Base-by-base conservation (phyloP, 2,329 filamentous ascomycete genomes). In the Pyricularia sp. region DNA sequence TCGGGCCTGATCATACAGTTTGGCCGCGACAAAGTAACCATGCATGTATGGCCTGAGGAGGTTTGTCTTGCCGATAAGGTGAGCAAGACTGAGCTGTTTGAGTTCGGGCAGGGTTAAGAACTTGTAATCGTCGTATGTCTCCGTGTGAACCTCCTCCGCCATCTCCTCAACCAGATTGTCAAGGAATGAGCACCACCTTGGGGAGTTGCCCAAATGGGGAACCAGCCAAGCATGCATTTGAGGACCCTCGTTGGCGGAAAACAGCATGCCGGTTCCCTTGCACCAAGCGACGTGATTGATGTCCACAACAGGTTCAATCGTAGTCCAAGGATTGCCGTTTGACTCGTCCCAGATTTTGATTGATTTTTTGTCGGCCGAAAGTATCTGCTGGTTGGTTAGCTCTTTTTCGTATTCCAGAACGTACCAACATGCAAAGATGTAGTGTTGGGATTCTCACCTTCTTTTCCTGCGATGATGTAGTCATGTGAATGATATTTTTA, bases 81-180 rank as follows among this genome's bases (percentile, higher is more conserved):
- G 93, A 64, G 90, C 88, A 72, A 99, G 77, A 73, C 91, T 96
- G 69, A 99, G 84, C 44, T 88, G 85, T 70, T 90, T 89, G 64
- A 99, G 82, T 75, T 99, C 93, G 59, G 90, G 86, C 67, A 91
- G 76, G 1, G 93, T 96, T 73, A 99, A 81, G 84, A 99, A 99
- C 78, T 97, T 99, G 85, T 93, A 97, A 77, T 99, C 97, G 77
- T 99, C 94, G 79, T 99, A 99, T 10, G 94, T 91, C 70, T 94
- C 88, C 33, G 88, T 88, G 66, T 81, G 82, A 33, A 82, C 80
- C 73, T 88, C 86, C 73, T 97, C 93, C 9, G 93, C 93, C 91
- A 99, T 97, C 76, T 99, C 96, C 78, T 99, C 94, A 10, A 97
- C 94, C 72, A 99, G 86, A 72, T 96, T 97, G 77, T 99, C 96